phyloP scores from a whole-genome alignment of 1,139 yeast genomes.

The Candida labiduridarum region DNA sequence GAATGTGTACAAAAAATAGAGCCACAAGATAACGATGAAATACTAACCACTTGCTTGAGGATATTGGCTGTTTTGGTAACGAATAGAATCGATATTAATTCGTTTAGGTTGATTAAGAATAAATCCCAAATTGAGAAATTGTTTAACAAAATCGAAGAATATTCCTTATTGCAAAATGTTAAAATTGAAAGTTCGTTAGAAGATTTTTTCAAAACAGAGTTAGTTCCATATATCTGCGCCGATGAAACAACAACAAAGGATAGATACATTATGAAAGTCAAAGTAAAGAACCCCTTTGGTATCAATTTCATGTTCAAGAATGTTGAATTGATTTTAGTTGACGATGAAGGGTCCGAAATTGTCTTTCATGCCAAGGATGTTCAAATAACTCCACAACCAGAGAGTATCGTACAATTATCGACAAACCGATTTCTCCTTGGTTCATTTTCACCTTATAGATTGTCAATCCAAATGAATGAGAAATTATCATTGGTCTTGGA shows the following conservation, averaged over 20 bases:
- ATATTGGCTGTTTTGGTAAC: slow-evolving; percentile 33
- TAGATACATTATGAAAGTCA: slow-evolving; percentile 27
- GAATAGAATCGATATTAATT: slow-evolving; percentile 31
- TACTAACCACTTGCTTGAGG: slow-evolving; percentile 35
- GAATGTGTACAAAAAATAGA: slow-evolving; percentile 61
- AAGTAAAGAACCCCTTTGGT: slow-evolving; percentile 28
- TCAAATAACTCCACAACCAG: slow-evolving; percentile 14
- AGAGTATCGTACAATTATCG: slow-evolving; percentile 19
- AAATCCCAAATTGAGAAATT: slow-evolving; percentile 23
- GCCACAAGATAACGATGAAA: slow-evolving; percentile 21
- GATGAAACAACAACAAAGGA: slow-evolving; percentile 22
- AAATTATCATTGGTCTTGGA: slow-evolving; percentile 20
- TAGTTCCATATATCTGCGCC: slow-evolving; percentile 29
- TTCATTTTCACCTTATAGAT: slow-evolving; percentile 23
- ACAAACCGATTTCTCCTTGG: slow-evolving; percentile 30
- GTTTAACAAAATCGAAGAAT: slow-evolving; percentile 23
- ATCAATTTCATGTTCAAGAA: slow-evolving; percentile 26
- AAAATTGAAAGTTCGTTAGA: slow-evolving; percentile 31
- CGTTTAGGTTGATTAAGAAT: slow-evolving; percentile 27
- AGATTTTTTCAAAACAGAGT: slow-evolving; percentile 29
- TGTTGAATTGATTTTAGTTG: slow-evolving; percentile 23
- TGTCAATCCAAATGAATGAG: slow-evolving; percentile 23
- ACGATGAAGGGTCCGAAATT: slow-evolving; percentile 17
- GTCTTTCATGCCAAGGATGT: slow-evolving; percentile 5
- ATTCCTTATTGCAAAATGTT: slow-evolving; percentile 20